These are phyloP conservation scores for Lentinus brumalis DNA, from an alignment of 768 basidiomycete species.

Conservation along the genomic window DNA sequence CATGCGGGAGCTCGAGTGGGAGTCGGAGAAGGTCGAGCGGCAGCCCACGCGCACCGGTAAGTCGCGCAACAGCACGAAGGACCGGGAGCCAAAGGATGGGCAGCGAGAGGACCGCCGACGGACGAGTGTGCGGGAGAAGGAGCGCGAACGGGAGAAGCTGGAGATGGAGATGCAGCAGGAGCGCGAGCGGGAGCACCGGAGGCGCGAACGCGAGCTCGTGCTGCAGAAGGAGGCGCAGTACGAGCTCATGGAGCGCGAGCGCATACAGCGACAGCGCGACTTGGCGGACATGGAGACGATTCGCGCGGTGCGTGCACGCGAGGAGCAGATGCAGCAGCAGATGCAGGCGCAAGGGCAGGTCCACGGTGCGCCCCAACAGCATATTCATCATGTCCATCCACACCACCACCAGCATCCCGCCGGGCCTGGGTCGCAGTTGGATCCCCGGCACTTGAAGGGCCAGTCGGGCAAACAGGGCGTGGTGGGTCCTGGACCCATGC, in stretches of 20 bases:
- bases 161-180: slow-evolving; percentile 24
- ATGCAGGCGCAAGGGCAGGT: slow-evolving; percentile 4
- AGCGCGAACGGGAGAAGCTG: slow-evolving; percentile 17
- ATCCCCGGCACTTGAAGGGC: slow-evolving; percentile 3
- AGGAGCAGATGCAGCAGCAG: slow-evolving; percentile 5
- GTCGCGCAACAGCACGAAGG: slow-evolving; percentile 18
- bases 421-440: slow-evolving; percentile 1
- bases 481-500: slow-evolving; percentile 5
- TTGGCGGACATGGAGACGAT: slow-evolving; percentile 13
- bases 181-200: slow-evolving; percentile 16
- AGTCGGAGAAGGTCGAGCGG: background rate
- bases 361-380: slow-evolving; percentile 16
- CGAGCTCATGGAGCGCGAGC: slow-evolving; percentile 19
- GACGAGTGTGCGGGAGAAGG: slow-evolving; percentile 18
- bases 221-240: slow-evolving; percentile 23
- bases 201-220: slow-evolving; percentile 16
- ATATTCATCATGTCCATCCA: slow-evolving; percentile 26
- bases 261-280: slow-evolving; percentile 23
- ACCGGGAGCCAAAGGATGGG: slow-evolving; percentile 31
- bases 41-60: background rate
- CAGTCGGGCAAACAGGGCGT: slow-evolving; percentile 12
- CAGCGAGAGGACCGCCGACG: slow-evolving; percentile 26
- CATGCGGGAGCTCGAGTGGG: slow-evolving; percentile 34
- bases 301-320: slow-evolving; percentile 17
- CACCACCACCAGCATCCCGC: slow-evolving; percentile 21